phyloP scores from a whole-genome alignment of 1,284 basidiomycete species.

The Ceraceosorus bombacis region DNA sequence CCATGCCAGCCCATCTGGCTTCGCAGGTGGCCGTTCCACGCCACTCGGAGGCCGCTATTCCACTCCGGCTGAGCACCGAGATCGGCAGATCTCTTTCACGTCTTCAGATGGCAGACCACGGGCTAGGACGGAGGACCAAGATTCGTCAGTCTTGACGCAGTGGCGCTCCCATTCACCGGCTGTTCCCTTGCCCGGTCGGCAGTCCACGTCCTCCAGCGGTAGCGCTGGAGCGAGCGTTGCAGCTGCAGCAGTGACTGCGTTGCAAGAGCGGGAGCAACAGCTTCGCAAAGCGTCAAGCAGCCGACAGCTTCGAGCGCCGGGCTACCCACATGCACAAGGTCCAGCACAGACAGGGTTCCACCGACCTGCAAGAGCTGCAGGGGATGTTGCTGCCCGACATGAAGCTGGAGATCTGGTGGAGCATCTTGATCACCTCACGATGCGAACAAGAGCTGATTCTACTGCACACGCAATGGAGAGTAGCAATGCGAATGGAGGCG shows the following conservation, averaged over 20 bases:
- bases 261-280: conserved; percentile 12
- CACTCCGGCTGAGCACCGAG: conserved; percentile 30
- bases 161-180: conserved; percentile 39
- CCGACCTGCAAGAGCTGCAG: too few relatives aligned
- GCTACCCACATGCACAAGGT: background rate
- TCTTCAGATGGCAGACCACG: conserved; percentile 21
- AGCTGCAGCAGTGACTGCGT: background rate
- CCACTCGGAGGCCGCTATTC: conserved; percentile 27
- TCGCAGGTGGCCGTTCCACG: conserved; percentile 25
- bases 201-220: conserved; percentile 6
- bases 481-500: too few relatives aligned
- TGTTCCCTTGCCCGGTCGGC: conserved; percentile 24
- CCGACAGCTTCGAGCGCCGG: conserved; percentile 26
- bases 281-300: conserved; percentile 35
- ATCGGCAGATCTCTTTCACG: conserved; percentile 21
- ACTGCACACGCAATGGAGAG: too few relatives aligned
- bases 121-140: conserved; percentile 39
- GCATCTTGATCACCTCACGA: too few relatives aligned
- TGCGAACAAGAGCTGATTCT: too few relatives aligned
- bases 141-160: conserved; percentile 32
- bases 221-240: background rate
- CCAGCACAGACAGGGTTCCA: background rate
- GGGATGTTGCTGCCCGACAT: too few relatives aligned
- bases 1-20: conserved; percentile 9
- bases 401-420: too few relatives aligned